A percentile compares a stretch with the other conserved stretches of the same genome.
phyloP scores from a whole-genome alignment of 306 rosid genomes.

The Vigna unguiculata region DNA sequence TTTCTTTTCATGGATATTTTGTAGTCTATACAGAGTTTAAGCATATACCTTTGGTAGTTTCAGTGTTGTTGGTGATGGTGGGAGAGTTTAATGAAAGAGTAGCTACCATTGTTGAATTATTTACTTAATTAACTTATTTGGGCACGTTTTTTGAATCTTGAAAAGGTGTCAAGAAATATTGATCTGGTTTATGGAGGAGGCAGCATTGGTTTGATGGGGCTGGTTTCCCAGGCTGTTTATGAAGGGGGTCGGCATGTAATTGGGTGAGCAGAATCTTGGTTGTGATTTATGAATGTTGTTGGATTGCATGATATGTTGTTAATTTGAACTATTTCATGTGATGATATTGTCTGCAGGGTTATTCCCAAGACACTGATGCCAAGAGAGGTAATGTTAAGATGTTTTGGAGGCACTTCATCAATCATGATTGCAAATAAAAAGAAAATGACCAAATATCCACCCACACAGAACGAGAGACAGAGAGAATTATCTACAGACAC shows the following conservation, averaged over 20 bases:
- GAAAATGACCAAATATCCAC: slow-evolving; percentile 57
- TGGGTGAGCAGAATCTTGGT: slow-evolving; percentile 61
- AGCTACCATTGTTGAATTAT: neutral
- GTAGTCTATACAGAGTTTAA: neutral
- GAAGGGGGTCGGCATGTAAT: slow-evolving; percentile 95
- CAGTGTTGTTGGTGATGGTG: neutral
- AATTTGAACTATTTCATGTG: slow-evolving; percentile 48
- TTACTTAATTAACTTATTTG: neutral
- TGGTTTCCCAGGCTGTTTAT: slow-evolving; percentile 89
- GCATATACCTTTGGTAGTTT: neutral
- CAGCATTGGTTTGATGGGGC: slow-evolving; percentile 96
- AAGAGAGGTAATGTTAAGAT: slow-evolving; percentile 77
- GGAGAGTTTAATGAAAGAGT: neutral
- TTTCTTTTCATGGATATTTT: slow-evolving; percentile 3
- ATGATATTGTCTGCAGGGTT: slow-evolving; percentile 74
- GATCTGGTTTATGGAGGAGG: slow-evolving; percentile 99
- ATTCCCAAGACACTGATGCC: slow-evolving; percentile 99
- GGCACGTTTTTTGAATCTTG: slow-evolving; percentile 22
- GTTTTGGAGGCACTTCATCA: slow-evolving; percentile 41
- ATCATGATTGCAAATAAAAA: slow-evolving; percentile 28
- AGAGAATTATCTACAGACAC: slow-evolving; percentile 48
- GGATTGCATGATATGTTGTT: slow-evolving; percentile 3
- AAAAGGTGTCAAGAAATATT: slow-evolving; percentile 89
- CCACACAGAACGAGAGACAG: slow-evolving; percentile 31
- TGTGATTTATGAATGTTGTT: neutral